Conservation (phyloP, 2,329 filamentous ascomycete species). For the Botryotinia narcissicola region DNA sequence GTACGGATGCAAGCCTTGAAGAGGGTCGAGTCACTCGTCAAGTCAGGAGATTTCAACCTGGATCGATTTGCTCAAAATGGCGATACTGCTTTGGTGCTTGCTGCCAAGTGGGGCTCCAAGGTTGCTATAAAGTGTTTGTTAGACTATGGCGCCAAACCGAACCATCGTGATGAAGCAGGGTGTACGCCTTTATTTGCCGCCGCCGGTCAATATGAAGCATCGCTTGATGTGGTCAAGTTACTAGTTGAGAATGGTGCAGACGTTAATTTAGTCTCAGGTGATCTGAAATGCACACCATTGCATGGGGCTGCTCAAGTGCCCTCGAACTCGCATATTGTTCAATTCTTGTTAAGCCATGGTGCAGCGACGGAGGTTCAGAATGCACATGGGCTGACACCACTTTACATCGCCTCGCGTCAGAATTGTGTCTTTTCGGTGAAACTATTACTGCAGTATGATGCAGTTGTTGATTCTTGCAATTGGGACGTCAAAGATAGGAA, state of each 20-base stretch:
- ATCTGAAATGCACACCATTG: slow-evolving; percentile 15
- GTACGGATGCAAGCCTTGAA: background rate
- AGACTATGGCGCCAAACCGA: slow-evolving; percentile 12
- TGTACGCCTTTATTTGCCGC: slow-evolving; percentile 18
- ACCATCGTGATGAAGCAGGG: slow-evolving; percentile 12
- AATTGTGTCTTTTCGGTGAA: slow-evolving; percentile 19
- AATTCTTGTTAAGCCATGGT: slow-evolving; percentile 15
- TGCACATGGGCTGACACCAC: slow-evolving; percentile 16
- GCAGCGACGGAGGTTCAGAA: slow-evolving; percentile 17
- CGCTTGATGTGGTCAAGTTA: slow-evolving; percentile 13
- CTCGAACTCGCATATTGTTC: slow-evolving; percentile 4
- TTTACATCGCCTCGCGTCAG: slow-evolving; percentile 19
- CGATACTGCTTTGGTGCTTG: slow-evolving; percentile 18
- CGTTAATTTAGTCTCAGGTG: slow-evolving; percentile 1
- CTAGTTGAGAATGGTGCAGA: slow-evolving; percentile 15
- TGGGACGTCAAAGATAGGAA: slow-evolving; percentile 20
- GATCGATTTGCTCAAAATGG: slow-evolving; percentile 12
- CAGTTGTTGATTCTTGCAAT: slow-evolving; percentile 12
- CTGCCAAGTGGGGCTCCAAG: slow-evolving; percentile 3
- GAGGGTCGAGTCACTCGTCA: slow-evolving; percentile 13
- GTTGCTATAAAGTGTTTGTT: slow-evolving; percentile 17
- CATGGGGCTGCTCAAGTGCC: slow-evolving; percentile 16
- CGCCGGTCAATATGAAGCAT: slow-evolving; percentile 7
- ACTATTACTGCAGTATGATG: slow-evolving; percentile 8
- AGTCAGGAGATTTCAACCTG: slow-evolving; percentile 16